Conservation (phyloP, 208 protist genomes). For the Acanthamoeba pearcei region DNA sequence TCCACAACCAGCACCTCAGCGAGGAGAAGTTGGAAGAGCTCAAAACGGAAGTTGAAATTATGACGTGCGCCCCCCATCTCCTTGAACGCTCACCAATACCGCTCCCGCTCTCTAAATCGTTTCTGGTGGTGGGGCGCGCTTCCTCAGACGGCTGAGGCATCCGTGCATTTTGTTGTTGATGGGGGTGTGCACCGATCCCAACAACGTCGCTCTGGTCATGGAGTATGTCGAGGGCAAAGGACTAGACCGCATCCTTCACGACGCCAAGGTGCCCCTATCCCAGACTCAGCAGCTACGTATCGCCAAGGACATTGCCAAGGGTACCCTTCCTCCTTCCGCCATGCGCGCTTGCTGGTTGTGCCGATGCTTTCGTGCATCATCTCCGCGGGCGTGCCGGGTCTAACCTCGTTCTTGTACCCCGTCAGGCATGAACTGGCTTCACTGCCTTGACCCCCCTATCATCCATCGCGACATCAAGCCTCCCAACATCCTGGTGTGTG, state of each 20-base stretch:
- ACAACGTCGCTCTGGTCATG: conserved; percentile 69
- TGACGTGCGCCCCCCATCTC: not conserved
- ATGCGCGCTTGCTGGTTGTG: too few relatives aligned
- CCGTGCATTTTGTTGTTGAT: conserved; percentile 67
- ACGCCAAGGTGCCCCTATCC: conserved; percentile 42
- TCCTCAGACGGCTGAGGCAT: conserved; percentile 36
- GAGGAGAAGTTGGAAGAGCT: conserved; percentile 62
- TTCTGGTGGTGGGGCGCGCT: not conserved
- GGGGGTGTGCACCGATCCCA: conserved; percentile 56
- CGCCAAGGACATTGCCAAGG: conserved; percentile 68
- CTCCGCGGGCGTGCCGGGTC: not conserved
- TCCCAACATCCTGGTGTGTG: conserved; percentile 42
- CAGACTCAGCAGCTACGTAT: conserved; percentile 21
- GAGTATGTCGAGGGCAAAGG: conserved; percentile 60
- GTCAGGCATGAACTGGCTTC: conserved; percentile 53
- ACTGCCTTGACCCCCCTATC: conserved; percentile 52
- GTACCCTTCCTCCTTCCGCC: not conserved
- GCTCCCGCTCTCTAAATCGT: not conserved
- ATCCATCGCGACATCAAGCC: conserved; percentile 62
- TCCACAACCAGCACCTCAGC: conserved; percentile 71
- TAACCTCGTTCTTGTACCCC: not conserved
- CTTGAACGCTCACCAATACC: too few relatives aligned
- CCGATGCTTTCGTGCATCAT: not conserved
- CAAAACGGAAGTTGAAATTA: conserved; percentile 61
- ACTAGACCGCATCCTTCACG: conserved; percentile 59